Conservation (phyloP, 1,284 basidiomycete genomes). For the Mycosarcoma maydis region DNA sequence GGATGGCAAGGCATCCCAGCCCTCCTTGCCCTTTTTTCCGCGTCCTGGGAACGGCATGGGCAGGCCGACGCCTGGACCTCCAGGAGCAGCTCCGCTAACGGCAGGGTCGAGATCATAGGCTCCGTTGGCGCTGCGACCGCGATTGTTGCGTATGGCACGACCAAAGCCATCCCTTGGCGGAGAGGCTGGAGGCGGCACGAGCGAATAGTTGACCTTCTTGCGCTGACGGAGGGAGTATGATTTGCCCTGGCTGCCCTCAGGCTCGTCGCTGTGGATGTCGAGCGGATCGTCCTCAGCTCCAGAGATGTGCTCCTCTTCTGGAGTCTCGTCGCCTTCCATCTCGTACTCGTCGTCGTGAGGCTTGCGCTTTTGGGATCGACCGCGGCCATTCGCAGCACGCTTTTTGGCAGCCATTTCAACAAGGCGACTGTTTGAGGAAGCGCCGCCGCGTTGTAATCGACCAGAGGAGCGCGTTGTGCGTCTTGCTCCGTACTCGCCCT, state of each 20-base stretch:
- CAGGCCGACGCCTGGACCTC: constrained; percentile 16
- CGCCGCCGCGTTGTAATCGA: constrained; percentile 28
- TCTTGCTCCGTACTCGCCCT: constrained; percentile 44
- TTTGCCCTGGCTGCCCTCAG: constrained; percentile 49
- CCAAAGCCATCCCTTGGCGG: constrained; percentile 61
- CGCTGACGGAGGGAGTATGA: constrained; percentile 61
- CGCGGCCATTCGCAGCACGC: constrained; percentile 31
- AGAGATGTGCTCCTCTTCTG: constrained; percentile 39
- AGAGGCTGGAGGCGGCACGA: constrained; percentile 55
- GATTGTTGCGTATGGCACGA: constrained; percentile 40
- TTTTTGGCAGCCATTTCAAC: constrained; percentile 46
- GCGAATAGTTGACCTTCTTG: constrained; percentile 64
- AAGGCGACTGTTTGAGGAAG: constrained; percentile 20
- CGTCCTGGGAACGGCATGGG: constrained; percentile 48
- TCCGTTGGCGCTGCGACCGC: constrained; percentile 23
- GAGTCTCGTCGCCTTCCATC: constrained; percentile 38
- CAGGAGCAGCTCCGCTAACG: constrained; percentile 15
- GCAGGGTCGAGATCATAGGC: constrained; percentile 37
- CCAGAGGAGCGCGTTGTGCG: constrained; percentile 29
- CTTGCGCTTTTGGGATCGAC: constrained; percentile 16
- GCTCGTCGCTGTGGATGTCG: constrained; percentile 51
- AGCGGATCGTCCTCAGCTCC: constrained; percentile 45
- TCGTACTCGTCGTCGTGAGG: constrained; percentile 39
- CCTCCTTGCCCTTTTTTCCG: constrained; percentile 54
- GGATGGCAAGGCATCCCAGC: constrained; percentile 55